Base-by-base conservation (phyloP, 1,284 basidiomycete genomes). In the Ganoderma meredithae region DNA sequence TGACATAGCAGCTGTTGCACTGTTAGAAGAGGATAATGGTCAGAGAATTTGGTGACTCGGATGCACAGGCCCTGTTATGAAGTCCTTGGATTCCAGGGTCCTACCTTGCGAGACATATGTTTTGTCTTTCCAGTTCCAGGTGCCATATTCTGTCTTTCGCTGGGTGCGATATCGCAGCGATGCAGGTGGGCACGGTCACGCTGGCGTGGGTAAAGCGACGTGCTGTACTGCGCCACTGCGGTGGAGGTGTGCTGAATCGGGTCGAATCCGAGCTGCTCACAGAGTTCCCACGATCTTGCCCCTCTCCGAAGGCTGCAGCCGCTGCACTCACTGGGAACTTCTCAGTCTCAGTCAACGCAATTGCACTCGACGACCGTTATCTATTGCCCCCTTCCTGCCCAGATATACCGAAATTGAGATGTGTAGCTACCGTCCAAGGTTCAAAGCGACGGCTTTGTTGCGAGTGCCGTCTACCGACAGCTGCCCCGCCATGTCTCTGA, bases 1-100 rank as follows among this genome's bases (percentile, higher is more conserved):
- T 73, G 17, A 66, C 62, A 53, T 70, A 75, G 69, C 76, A 77
- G 19, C 61, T 59, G 58, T 70, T 71, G 69, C 75, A 76, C 75
- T 77, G 47, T 19, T 22, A n/a, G 43, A n/a, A 8, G 19, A 19
- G 3, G 19, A 19, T 17, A 17, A 39, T 17, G 17, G 27, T 47
- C 44, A 62, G 61, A 25, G 25, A 62, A 36, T 17, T 31, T 62
- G 13, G 2, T 41, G 17, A 33, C 6, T 5, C 31, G 43, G n/a
- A 31, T 31, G 31, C 31, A 31, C 31, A 31, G 31, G 31, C 31
- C 25, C 13, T 52, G 9, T 9, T 9, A 10, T 19, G 17, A n/a
- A 36, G 31, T 19, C 27, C 5, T 19, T 22, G 1, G 41, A 40
- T 12, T 41, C n/a, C 15, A 5, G 19, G 19, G 6, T 27, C 61